Conservation (phyloP, 2,329 filamentous ascomycete genomes). For the Phaeosphaeriaceae sp. region DNA sequence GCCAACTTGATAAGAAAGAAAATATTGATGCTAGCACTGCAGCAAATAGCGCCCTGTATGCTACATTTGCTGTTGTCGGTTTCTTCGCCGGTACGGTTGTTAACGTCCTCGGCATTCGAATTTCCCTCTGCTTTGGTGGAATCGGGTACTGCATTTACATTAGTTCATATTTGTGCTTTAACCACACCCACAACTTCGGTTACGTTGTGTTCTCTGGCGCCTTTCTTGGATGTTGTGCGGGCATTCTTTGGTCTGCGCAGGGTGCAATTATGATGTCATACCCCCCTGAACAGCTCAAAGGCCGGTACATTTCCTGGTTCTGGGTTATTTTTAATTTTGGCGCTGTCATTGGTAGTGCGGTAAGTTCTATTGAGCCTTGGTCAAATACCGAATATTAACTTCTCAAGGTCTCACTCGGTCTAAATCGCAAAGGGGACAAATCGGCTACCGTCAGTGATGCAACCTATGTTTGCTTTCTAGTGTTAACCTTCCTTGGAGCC, state of each 20-base stretch:
- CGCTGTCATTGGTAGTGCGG: slow-evolving; percentile 79
- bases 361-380: slow-evolving; percentile 40
- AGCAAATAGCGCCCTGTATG: slow-evolving; percentile 68
- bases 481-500: slow-evolving; percentile 77
- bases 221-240: slow-evolving; percentile 75
- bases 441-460: slow-evolving; percentile 65
- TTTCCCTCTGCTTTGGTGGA: slow-evolving; percentile 71
- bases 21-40: slow-evolving; percentile 61
- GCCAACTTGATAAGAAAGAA: slow-evolving; percentile 53
- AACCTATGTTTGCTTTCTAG: slow-evolving; percentile 81
- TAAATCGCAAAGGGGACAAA: slow-evolving; percentile 65
- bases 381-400: slow-evolving; percentile 1
- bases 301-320: slow-evolving; percentile 84
- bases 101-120: slow-evolving; percentile 72
- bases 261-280: slow-evolving; percentile 88
- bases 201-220: slow-evolving; percentile 77
- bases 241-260: slow-evolving; percentile 78
- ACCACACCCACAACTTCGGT: slow-evolving; percentile 67
- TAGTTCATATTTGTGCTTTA: slow-evolving; percentile 70
- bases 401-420: slow-evolving; percentile 66
- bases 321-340: slow-evolving; percentile 94
- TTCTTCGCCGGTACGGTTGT: slow-evolving; percentile 71
- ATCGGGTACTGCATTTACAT: slow-evolving; percentile 77
- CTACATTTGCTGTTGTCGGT: slow-evolving; percentile 68
- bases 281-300: slow-evolving; percentile 78